Evolutionary conservation across 192 early-diverging fungal species (phyloP).

Genomic region (Chytriomyces confervae): DNA sequence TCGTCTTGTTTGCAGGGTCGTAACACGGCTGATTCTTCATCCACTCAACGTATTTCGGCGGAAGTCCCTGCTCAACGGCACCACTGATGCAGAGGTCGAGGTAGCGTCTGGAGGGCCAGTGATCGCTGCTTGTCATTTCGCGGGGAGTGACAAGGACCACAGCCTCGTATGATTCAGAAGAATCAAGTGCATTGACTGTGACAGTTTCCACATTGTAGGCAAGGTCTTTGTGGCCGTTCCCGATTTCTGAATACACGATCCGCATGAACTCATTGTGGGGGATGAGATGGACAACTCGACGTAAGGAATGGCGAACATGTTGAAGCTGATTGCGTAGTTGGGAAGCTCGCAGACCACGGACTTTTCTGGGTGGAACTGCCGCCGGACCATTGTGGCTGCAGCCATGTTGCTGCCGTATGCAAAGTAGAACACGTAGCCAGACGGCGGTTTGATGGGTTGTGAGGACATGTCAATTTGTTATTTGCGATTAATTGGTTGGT

Average conservation of each 20-base stretch:
- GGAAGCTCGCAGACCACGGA: too few relatives aligned
- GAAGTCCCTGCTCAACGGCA: not conserved
- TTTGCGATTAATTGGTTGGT: too few relatives aligned
- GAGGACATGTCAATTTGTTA: too few relatives aligned
- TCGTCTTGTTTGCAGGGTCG: not conserved
- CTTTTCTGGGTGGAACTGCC: too few relatives aligned
- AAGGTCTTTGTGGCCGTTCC: slow-evolving; percentile 8
- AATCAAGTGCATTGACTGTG: slow-evolving; percentile 1
- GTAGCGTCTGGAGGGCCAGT: slow-evolving; percentile 26
- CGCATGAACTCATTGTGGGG: not conserved
- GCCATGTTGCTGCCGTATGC: too few relatives aligned
- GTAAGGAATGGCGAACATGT: too few relatives aligned
- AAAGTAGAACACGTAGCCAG: too few relatives aligned
- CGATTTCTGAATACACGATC: not conserved
- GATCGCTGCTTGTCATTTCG: not conserved
- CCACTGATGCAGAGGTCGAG: slow-evolving; percentile 11
- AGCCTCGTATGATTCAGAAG: not conserved
- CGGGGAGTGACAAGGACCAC: not conserved
- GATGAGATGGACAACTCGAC: slow-evolving; percentile 11
- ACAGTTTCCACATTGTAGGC: not conserved
- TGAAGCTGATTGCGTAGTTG: too few relatives aligned
- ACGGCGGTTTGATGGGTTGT: too few relatives aligned
- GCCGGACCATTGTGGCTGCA: too few relatives aligned
- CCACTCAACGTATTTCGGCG: slow-evolving; percentile 8
- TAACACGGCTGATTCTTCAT: not conserved